phyloP scores from a whole-genome alignment of 306 rosid genomes.

The Geum urbanum region DNA sequence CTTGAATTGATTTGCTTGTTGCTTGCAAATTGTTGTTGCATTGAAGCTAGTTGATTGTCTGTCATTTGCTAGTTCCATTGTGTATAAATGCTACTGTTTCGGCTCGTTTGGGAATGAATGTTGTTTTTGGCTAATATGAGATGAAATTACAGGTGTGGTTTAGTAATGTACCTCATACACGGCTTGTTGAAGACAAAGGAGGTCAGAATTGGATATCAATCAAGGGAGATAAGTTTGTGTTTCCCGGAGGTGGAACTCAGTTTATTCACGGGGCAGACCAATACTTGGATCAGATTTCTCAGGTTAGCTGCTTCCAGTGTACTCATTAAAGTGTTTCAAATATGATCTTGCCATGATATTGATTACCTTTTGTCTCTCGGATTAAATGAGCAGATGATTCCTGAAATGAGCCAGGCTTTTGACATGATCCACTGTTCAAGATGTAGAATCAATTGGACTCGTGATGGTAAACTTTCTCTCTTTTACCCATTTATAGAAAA shows the following conservation, averaged over 20 bases:
- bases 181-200: constrained; percentile 76
- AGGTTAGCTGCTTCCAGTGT: constrained; percentile 38
- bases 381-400: constrained; percentile 64
- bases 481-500: neutral
- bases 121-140: constrained; percentile 17
- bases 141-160: constrained; percentile 69
- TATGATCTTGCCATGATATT: constrained; percentile 6
- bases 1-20: neutral
- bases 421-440: constrained; percentile 88
- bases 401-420: constrained; percentile 87
- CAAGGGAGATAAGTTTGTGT: constrained; percentile 55
- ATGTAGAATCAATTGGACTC: constrained; percentile 86
- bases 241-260: constrained; percentile 82
- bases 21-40: neutral
- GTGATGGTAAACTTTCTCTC: constrained; percentile 52
- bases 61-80: neutral
- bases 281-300: constrained; percentile 69
- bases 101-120: constrained; percentile 9
- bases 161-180: constrained; percentile 79
- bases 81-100: neutral
- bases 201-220: constrained; percentile 80
- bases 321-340: constrained; percentile 8
- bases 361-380: constrained; percentile 1
- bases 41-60: neutral
- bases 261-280: constrained; percentile 74